Evolutionary conservation across 192 early-diverging fungal species (phyloP), one percentile per base, ranked within the genome.

Genomic region (Coemansia sp.): DNA sequence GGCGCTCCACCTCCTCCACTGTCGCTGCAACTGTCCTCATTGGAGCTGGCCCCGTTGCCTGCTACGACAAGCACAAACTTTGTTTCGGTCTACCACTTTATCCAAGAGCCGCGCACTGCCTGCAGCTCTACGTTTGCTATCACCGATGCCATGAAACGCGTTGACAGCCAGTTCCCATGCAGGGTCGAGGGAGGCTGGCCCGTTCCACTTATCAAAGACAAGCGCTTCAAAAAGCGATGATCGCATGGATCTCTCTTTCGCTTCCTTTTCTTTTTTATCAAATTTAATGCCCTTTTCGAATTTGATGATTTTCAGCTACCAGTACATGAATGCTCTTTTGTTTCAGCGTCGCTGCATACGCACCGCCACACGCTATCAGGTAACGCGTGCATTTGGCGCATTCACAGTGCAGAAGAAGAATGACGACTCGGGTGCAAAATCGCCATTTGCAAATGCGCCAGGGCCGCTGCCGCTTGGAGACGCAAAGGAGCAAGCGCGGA

Each of bases 401-500:
- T 24, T 2, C 9, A 22, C 10, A 24, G 61, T 20, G 36, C 73
- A 33, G 38, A 41, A n/a, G 18, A 41, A 29, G 49, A 38, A 64
- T 36, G 52, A 50, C 7, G 53, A 38, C n/a, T 41, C 36, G 10
- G 20, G 65, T 38, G 50, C 55, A 10, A 68, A 71, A n/a, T 55
- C 76, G 58, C 72, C 70, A 2, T 78, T 83, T 72, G 70, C 63
- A 20, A 44, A 73, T 13, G 68, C 76, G 46, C 83, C 90, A 5
- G 84, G 88, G 29, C 90, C 92, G 1, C 65, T 92, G 41, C 89
- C 90, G 11, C 77, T 93, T 7, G 90, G 90, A 3, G 83, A 93
- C 74, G 67, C 78, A 9, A 63, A 71, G 5, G 81, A 88, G 65
- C 90, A 92, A 71, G 70, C 74, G 63, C 90, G 88, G 24, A 89